These are phyloP conservation scores for Penicillium canariense DNA, from an alignment of 495 filamentous ascomycete genomes.

Conservation along the genomic window DNA sequence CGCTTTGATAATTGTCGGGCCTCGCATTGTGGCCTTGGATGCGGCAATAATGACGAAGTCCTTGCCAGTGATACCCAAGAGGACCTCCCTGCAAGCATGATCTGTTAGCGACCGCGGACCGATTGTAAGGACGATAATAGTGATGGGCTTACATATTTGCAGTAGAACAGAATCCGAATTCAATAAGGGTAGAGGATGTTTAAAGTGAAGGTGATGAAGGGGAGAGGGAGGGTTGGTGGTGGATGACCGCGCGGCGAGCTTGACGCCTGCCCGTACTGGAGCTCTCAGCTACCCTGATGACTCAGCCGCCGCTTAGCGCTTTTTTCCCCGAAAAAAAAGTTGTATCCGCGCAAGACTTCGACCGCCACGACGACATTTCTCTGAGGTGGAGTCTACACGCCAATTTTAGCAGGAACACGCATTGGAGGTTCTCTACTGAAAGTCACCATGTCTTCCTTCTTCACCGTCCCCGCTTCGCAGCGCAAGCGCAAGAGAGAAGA, in stretches of 20 bases:
- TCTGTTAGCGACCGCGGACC: conserved; percentile 16
- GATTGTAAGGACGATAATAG: background rate
- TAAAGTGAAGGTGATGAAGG: conserved; percentile 12
- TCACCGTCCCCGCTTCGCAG: conserved; percentile 70
- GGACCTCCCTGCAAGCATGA: conserved; percentile 73
- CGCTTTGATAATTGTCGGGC: conserved; percentile 92
- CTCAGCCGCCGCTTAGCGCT: conserved; percentile 38
- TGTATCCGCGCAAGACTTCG: conserved; percentile 20
- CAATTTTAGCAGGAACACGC: conserved; percentile 4
- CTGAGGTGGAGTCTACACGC: conserved; percentile 10
- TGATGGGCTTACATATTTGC: conserved; percentile 34
- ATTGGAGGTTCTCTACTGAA: conserved; percentile 6
- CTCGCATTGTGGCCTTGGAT: conserved; percentile 96
- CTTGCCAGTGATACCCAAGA: conserved; percentile 96
- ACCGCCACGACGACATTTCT: conserved; percentile 6
- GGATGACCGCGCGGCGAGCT: conserved; percentile 44
- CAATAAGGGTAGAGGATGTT: conserved; percentile 13
- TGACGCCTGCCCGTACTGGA: conserved; percentile 38
- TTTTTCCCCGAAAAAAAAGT: conserved; percentile 46
- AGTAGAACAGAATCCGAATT: conserved; percentile 7
- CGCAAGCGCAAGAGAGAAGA: conserved; percentile 75
- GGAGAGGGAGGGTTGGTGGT: conserved; percentile 13
- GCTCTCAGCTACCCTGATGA: conserved; percentile 39
- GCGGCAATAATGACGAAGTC: conserved; percentile 98
- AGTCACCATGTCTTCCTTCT: conserved; percentile 75